Evolutionary conservation across 495 filamentous ascomycete genomes (phyloP).

Genomic region (Hypoxylon fuscum): DNA sequence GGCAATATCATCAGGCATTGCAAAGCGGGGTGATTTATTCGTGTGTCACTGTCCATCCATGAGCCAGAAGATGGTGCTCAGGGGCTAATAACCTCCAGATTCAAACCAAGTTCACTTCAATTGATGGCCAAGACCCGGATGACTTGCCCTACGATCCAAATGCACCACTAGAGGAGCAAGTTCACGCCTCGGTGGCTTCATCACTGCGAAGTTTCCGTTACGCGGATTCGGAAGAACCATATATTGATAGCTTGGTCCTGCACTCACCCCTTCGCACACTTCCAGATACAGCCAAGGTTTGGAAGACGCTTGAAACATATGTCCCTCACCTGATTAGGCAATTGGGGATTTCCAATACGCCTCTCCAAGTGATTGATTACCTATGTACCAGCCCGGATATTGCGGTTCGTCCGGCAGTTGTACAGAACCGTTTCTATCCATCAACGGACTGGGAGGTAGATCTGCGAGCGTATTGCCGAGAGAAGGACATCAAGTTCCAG

Average conservation of each 20-base stretch:
- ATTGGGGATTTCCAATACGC: slow-evolving; percentile 78
- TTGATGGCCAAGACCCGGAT: slow-evolving; percentile 65
- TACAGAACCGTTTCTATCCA: slow-evolving; percentile 79
- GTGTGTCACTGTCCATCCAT: slow-evolving; percentile 50
- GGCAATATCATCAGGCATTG: slow-evolving; percentile 64
- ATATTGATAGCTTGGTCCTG: slow-evolving; percentile 77
- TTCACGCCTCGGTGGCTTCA: slow-evolving; percentile 69
- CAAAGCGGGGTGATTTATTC: slow-evolving; percentile 69
- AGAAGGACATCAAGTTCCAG: slow-evolving; percentile 71
- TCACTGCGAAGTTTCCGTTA: slow-evolving; percentile 72
- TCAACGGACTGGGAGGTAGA: slow-evolving; percentile 67
- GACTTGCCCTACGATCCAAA: slow-evolving; percentile 68
- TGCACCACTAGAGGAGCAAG: slow-evolving; percentile 64
- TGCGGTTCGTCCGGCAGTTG: slow-evolving; percentile 59
- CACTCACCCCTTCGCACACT: slow-evolving; percentile 72
- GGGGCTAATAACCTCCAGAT: slow-evolving; percentile 57
- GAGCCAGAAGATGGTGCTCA: not conserved
- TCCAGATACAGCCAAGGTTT: slow-evolving; percentile 69
- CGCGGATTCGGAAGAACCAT: slow-evolving; percentile 54
- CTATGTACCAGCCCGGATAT: slow-evolving; percentile 48
- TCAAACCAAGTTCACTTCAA: slow-evolving; percentile 82
- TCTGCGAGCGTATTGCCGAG: slow-evolving; percentile 69
- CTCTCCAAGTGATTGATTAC: slow-evolving; percentile 60
- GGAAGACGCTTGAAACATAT: slow-evolving; percentile 68
- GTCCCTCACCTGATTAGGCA: slow-evolving; percentile 69